Base-by-base conservation (phyloP, 2,329 filamentous ascomycete genomes). In the Aspergillus aculeatus region DNA sequence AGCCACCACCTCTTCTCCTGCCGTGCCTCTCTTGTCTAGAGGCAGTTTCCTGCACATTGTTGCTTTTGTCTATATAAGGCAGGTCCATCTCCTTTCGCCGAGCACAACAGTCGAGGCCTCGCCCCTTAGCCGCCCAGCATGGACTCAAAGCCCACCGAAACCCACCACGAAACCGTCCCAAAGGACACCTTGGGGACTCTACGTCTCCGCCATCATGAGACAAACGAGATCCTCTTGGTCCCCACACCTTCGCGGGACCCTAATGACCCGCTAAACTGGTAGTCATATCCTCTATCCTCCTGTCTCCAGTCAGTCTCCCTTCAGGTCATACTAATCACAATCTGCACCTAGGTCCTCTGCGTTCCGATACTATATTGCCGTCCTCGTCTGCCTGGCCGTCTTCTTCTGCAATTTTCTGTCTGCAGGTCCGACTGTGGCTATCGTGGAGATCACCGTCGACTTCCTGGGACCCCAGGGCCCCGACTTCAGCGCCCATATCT, bases 371-470 rank as follows among this genome's bases (percentile, higher is more conserved):
- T 57, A 57, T 47, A 47, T 60, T 21, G 53, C 58, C 14, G 16
- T 60, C 19, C 24, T 60, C 11, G 52, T 52, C 31, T 60, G 47
- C 2, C 21, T 81, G 4, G 81, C 83, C 51, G 83, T 85, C 72
- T 76, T 83, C 61, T 77, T 84, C 70, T 82, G 78, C 71, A 85
- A 85, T 69, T 85, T 85, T 63, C 71, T 85, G 4, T 82, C 83
- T 0, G 83, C 82, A n/a, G 83, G 78, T 0, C 83, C 83, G 3
- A 78, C 79, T 3, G 79, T 85, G 31, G 82, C 81, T 56, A 80
- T 85, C 47, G 70, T 81, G 11, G 65, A 76, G 2, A 82, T 80
- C 4, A 78, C 82, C 3, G 63, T 76, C 7, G 75, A 78, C 60
- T 83, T 83, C 71, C 82, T 80, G 60, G 80, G 79, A 3, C 65